A percentile compares a stretch with the other conserved stretches of the same genome.
Evolutionary conservation across 2,329 filamentous ascomycete species (phyloP).

Genomic region (Penicillium expansum): DNA sequence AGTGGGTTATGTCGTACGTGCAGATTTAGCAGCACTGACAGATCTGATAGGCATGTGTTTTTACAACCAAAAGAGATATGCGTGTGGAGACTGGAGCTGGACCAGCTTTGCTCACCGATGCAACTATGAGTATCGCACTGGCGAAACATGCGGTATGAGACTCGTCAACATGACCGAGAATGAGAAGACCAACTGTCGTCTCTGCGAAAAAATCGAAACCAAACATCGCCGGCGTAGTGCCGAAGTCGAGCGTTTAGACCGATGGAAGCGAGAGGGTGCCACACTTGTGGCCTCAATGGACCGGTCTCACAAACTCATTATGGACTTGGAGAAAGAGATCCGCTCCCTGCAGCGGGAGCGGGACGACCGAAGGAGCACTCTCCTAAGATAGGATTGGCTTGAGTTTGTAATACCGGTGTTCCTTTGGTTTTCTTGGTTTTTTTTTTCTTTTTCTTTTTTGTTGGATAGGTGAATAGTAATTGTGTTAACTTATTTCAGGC

Average conservation of each 20-base stretch:
- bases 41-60: constrained; percentile 73
- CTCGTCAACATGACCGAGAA: constrained; percentile 73
- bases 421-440: constrained; percentile 10
- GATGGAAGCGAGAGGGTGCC: constrained; percentile 71
- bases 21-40: constrained; percentile 28
- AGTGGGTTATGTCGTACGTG: constrained; percentile 34
- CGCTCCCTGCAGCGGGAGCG: constrained; percentile 60
- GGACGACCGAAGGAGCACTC: constrained; percentile 37
- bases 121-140: constrained; percentile 90
- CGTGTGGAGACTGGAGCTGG: constrained; percentile 92
- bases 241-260: constrained; percentile 69
- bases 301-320: constrained; percentile 69
- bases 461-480: constrained; percentile 12
- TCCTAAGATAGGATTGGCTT: constrained; percentile 22
- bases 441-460: constrained; percentile 10
- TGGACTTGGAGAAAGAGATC: constrained; percentile 69
- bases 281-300: constrained; percentile 60
- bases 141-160: constrained; percentile 94
- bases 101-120: constrained; percentile 89
- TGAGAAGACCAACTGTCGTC: constrained; percentile 67
- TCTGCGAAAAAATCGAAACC: constrained; percentile 85
- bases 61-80: constrained; percentile 84
- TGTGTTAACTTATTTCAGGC: constrained; percentile 16
- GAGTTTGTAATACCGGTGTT: constrained; percentile 9
- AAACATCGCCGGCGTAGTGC: constrained; percentile 73